Base-by-base conservation (phyloP, 768 basidiomycete genomes). In the Boletus vinaceobasis region DNA sequence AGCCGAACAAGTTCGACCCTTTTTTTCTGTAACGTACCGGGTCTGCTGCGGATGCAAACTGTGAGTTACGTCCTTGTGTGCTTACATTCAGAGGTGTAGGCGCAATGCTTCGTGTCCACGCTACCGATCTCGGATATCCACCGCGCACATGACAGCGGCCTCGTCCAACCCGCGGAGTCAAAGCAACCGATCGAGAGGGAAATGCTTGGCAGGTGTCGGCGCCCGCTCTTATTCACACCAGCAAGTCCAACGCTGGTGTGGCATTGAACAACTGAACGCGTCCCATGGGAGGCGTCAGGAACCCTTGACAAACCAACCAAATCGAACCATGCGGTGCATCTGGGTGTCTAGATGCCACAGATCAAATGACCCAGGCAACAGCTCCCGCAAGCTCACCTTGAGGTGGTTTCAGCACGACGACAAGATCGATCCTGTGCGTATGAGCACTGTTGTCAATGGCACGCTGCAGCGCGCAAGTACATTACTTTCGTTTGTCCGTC, bases 401-500 rank as follows among this genome's bases (percentile, higher is more conserved):
- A 50, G 13, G 14, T 27, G 26, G 23, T 26, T 36, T 36, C 47
- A 35, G 36, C 23, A 36, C 31, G 11, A 23, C 31, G 13, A 17
- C 19, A 29, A 36, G 9, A 26, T 31, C 8, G 43, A 29, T 29
- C 27, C 19, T 26, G 35, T 36, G 17, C 19, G 39, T 39, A 17
- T 29, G 14, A 27, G 21, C 48, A 43, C 43, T 14, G 37, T 26
- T 38, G 15, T 37, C 21, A 29, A 59, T 47, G 38, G 32, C 36
- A 31, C 35, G 32, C 32, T 50, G 6, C 10, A 32, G 26, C 31
- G 9, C 39, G 35, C 43, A 19, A 38, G 38, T 61, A 53, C 47
- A 39, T 58, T 45, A 55, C 17, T 50, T 52, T 55, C 43, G 6
- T 31, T 19, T 23, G 43, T 42, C 46, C 56, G 19, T 47, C 53